Evolutionary conservation across 306 rosid genomes (phyloP).

Genomic region (Senna tora): DNA sequence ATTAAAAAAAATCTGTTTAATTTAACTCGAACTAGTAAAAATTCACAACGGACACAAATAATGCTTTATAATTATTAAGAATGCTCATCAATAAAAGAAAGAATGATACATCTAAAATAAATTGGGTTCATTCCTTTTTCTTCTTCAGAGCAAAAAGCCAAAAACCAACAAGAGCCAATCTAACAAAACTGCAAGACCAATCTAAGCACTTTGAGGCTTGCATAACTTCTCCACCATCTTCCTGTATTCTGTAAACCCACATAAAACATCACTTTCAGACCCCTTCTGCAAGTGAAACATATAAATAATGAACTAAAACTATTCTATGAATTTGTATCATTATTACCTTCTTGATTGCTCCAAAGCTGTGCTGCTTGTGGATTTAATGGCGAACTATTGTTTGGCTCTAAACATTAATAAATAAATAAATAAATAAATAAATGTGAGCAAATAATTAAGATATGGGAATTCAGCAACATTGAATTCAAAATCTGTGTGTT

Average conservation of each 20-base stretch:
- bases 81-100: slow-evolving; percentile 25
- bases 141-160: slow-evolving; percentile 20
- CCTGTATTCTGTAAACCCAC: slow-evolving; percentile 66
- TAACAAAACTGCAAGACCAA: slow-evolving; percentile 16
- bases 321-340: neutral
- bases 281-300: neutral
- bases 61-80: too few relatives aligned
- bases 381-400: slow-evolving; percentile 85
- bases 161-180: neutral
- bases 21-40: too few relatives aligned
- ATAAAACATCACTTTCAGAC: slow-evolving; percentile 4
- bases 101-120: slow-evolving; percentile 24
- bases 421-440: neutral
- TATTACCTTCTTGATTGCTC: slow-evolving; percentile 88
- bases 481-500: neutral
- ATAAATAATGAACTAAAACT: slow-evolving; percentile 15
- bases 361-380: slow-evolving; percentile 94
- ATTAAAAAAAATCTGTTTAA: too few relatives aligned
- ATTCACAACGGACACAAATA: too few relatives aligned
- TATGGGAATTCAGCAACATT: neutral
- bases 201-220: slow-evolving; percentile 62
- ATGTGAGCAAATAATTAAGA: neutral
- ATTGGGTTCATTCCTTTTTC: neutral
- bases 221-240: slow-evolving; percentile 92
- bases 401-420: slow-evolving; percentile 62